Conservation (phyloP, 371 early-diverging fungal genomes). For the Actinomucor elegans region DNA sequence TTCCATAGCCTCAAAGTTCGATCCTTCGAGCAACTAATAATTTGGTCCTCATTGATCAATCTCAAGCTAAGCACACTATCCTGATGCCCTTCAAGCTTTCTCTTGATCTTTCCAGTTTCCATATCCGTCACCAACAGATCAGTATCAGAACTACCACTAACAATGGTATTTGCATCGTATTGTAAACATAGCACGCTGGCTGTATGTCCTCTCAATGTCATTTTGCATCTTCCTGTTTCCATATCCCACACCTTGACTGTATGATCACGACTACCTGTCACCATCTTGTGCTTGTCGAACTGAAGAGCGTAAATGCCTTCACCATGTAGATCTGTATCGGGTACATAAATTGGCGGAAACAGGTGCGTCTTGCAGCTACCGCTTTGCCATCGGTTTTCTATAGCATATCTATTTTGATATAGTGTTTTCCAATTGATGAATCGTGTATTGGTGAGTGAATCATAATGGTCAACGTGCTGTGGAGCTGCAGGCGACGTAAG, state of each 20-base stretch:
- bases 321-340: conserved; percentile 72
- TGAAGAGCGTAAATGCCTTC: conserved; percentile 96
- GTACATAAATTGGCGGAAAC: conserved; percentile 30
- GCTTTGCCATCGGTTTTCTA: conserved; percentile 38
- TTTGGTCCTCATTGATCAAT: conserved; percentile 62
- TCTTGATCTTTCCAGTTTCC: conserved; percentile 28
- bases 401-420: conserved; percentile 28
- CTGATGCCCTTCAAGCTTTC: conserved; percentile 58
- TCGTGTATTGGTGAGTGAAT: conserved; percentile 30
- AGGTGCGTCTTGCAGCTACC: conserved; percentile 46
- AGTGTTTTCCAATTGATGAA: conserved; percentile 35
- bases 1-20: conserved; percentile 88
- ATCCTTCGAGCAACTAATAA: conserved; percentile 95
- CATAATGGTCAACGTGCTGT: conserved; percentile 65
- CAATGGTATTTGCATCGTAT: conserved; percentile 74
- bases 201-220: conserved; percentile 81
- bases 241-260: conserved; percentile 88
- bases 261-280: conserved; percentile 93
- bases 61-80: conserved; percentile 78
- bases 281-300: conserved; percentile 76
- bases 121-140: conserved; percentile 88
- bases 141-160: conserved; percentile 91
- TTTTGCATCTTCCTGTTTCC: conserved; percentile 43
- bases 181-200: conserved; percentile 91
- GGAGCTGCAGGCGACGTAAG: conserved; percentile 56